These are phyloP conservation scores for Dactylellina drechsleri DNA, from an alignment of 2,329 filamentous ascomycete species.

Conservation along the genomic window DNA sequence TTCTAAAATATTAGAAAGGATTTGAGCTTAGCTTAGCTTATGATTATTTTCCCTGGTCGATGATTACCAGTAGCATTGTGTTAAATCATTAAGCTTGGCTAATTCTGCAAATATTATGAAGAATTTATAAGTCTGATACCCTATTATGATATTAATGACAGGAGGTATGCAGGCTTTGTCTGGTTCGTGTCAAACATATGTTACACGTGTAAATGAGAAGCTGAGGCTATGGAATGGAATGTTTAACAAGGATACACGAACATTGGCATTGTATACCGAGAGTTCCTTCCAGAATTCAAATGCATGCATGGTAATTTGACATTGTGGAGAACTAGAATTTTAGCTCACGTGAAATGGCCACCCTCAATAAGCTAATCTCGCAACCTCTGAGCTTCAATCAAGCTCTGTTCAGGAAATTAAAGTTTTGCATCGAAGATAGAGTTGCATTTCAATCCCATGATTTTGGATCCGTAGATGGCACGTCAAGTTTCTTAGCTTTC, in stretches of 20 bases:
- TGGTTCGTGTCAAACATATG: background rate
- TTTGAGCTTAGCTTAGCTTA: background rate
- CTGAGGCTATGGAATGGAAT: background rate
- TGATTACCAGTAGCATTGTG: background rate
- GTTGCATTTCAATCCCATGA: too few species aligned
- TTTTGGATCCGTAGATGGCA: too few species aligned
- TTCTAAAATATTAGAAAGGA: too few species aligned
- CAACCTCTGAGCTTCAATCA: too few species aligned
- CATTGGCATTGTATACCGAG: background rate
- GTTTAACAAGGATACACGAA: background rate
- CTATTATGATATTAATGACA: background rate
- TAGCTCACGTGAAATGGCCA: too few species aligned
- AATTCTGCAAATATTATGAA: background rate
- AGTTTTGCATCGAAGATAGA: too few species aligned
- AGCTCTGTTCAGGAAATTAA: too few species aligned
- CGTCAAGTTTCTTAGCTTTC: background rate
- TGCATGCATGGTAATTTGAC: too few species aligned
- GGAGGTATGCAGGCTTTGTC: too few species aligned
- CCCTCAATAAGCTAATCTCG: too few species aligned
- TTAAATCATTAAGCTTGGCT: slow-evolving; percentile 5
- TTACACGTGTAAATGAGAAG: background rate
- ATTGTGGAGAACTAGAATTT: too few species aligned
- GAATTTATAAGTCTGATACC: background rate
- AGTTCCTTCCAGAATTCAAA: too few species aligned
- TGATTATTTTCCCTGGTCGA: background rate